Base-by-base conservation (phyloP, 1,284 basidiomycete species). In the Ustilago crameri region DNA sequence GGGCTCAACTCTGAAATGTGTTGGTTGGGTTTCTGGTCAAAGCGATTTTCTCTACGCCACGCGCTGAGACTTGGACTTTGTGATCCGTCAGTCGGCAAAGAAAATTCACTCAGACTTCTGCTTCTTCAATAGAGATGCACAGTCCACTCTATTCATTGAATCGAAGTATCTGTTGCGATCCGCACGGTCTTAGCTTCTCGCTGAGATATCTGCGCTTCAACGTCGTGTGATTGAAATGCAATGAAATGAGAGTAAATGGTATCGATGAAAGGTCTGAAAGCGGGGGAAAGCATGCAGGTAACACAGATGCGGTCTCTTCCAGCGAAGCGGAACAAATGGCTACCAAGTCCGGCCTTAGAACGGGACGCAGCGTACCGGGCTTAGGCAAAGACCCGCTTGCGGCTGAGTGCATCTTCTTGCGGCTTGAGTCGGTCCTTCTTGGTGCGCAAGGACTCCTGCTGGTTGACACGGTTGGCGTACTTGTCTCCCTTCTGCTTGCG, bases 391-490 rank as follows among this genome's bases (percentile, higher is more conserved):
- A 98, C 91, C 84, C 93, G 94, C 45, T 90, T 87, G 56, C 93
- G 90, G 35, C 90, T 91, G 77, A 98, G 85, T 69, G 90, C 90
- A 84, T 93, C 90, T 84, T 95, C 93, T 48, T 87, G 87, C 61
- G 88, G 85, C 80, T 86, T 87, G 66, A 90, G 87, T 66, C 86
- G 84, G 65, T 90, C 89, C 81, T 89, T 90, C 82, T 95, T 88
- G 65, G 86, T 86, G 51, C 86, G 85, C 57, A 87, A 86, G 66
- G 92, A 91, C 68, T 87, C 85, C 80, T 93, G 86, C n/a, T 89
- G 90, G 52, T 90, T 88, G 85, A 94, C 94, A 66, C 93, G 88
- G 52, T 87, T 86, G 56, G 89, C 88, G 84, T 96, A 97, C 84
- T 89, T 92, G 58, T 88, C 86, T 3, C 93, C 93, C 82, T 91